phyloP scores from a whole-genome alignment of 2,329 filamentous ascomycete genomes.

The Colletotrichum sansevieriae region DNA sequence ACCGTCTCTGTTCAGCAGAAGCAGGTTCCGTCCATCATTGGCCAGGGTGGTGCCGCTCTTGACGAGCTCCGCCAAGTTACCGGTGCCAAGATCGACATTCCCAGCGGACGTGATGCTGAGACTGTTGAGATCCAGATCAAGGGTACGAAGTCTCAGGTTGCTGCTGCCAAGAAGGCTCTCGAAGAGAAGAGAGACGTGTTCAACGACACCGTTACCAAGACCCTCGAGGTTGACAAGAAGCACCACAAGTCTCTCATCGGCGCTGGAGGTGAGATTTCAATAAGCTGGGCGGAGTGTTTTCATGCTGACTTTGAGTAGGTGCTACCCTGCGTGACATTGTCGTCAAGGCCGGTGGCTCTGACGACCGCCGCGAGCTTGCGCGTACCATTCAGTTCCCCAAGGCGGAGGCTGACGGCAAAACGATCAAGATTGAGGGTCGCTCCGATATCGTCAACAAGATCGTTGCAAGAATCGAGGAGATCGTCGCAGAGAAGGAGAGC shows the following conservation, averaged over 20 bases:
- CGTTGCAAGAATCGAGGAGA: conserved; percentile 81
- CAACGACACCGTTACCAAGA: conserved; percentile 88
- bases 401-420: conserved; percentile 83
- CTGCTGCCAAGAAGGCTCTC: conserved; percentile 90
- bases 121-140: conserved; percentile 90
- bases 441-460: conserved; percentile 90
- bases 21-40: conserved; percentile 94
- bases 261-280: conserved; percentile 76
- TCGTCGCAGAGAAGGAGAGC: conserved; percentile 86
- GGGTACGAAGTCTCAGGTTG: conserved; percentile 91
- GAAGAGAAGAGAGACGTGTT: conserved; percentile 89
- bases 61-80: conserved; percentile 88
- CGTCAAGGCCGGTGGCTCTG: conserved; percentile 87
- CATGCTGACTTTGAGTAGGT: conserved; percentile 68
- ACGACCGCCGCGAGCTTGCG: conserved; percentile 85
- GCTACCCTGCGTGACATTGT: conserved; percentile 90
- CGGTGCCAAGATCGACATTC: conserved; percentile 92
- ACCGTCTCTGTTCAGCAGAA: conserved; percentile 89
- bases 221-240: conserved; percentile 92
- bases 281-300: not conserved
- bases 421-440: conserved; percentile 90
- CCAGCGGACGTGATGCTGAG: conserved; percentile 80
- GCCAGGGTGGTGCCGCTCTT: conserved; percentile 89
- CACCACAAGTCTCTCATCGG: conserved; percentile 93
- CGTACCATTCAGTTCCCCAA: conserved; percentile 96